Base-by-base conservation (phyloP, 176 grass and related monocot species). In the Hyparrhenia diplandra region DNA sequence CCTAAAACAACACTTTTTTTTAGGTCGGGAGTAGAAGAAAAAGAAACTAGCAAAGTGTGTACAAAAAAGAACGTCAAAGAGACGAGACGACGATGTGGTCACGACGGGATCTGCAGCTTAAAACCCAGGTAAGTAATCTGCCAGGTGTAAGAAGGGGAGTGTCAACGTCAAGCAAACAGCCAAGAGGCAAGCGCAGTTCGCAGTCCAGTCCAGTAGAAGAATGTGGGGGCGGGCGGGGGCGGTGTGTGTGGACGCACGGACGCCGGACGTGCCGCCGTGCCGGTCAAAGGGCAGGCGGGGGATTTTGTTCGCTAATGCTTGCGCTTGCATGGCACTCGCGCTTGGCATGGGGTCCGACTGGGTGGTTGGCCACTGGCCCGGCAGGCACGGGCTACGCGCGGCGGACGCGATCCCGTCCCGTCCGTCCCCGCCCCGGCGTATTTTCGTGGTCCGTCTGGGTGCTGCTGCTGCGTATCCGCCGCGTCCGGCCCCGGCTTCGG, bases 201-300 rank as follows among this genome's bases (percentile, higher is more conserved):
- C 36, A 13, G 62, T 55, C 32, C 47, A 42, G 62, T 55, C 32
- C 63, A 58, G 25, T 18, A 40, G 82, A 57, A 34, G 75, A 40
- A 79, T 64, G 52, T 49, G 70, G 37, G 5, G 16, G 54, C 6
- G 51, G 51, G 62, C 14, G 1, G 1, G 16, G 5, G 8, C 6
- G 27, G 63, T 3, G 13, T 5, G 46, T 80, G 84, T 67, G 60
- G 36, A 66, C 34, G 12, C 63, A 58, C 63, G 73, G 73, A 11
- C 35, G 32, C 34, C 2, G 20, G 47, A 0, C 10, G 59, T 52
- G 46, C 46, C 16, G 46, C 18, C 9, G 58, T 13, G 36, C 11
- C 21, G 34, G 86, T 80, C 81, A 75, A 85, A 32, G n/a, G n/a
- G n/a, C 68, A 57, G 80, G 73, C 20, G 59, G 71, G n/a, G 29